Percentiles rank a stretch among this genome's conserved stretches.
These are phyloP conservation scores for Croton laevigatus DNA, from an alignment of 441 rosid genomes.

Conservation along the genomic window DNA sequence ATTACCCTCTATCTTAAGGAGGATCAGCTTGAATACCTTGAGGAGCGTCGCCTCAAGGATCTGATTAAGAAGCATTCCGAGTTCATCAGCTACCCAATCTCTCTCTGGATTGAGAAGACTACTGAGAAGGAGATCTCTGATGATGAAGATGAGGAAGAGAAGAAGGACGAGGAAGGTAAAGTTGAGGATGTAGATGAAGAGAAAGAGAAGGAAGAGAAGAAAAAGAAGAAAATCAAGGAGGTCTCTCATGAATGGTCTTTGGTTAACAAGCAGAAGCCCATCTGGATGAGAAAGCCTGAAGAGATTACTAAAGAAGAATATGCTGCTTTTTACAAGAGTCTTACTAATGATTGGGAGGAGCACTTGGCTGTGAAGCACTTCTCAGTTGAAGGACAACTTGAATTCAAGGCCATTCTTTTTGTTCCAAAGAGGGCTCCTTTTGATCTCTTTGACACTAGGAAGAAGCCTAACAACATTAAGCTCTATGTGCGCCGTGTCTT, in stretches of 20 bases:
- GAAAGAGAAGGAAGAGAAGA: constrained; percentile 62
- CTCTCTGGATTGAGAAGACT: constrained; percentile 82
- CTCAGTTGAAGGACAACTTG: constrained; percentile 92
- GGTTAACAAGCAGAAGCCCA: constrained; percentile 80
- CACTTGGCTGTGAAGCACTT: constrained; percentile 84
- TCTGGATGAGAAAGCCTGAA: constrained; percentile 90
- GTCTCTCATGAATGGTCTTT: constrained; percentile 71
- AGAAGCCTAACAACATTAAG: constrained; percentile 91
- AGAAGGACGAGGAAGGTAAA: constrained; percentile 63
- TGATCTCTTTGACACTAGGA: constrained; percentile 78
- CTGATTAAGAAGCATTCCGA: constrained; percentile 84
- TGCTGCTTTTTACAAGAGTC: constrained; percentile 87
- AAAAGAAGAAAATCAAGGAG: constrained; percentile 82
- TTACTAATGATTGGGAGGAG: constrained; percentile 92
- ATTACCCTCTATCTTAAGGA: constrained; percentile 69
- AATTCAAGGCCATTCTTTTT: constrained; percentile 84
- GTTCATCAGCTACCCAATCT: constrained; percentile 80
- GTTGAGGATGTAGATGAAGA: constrained; percentile 80
- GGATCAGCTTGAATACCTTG: constrained; percentile 76
- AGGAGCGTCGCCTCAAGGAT: constrained; percentile 80
- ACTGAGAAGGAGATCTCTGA: constrained; percentile 78
- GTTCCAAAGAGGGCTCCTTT: constrained; percentile 76
- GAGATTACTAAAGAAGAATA: constrained; percentile 87
- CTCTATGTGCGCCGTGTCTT: constrained; percentile 83
- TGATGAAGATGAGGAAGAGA: constrained; percentile 65